Evolutionary conservation across 257 asterid genomes (phyloP).

Genomic region (Linderniella brevidens): DNA sequence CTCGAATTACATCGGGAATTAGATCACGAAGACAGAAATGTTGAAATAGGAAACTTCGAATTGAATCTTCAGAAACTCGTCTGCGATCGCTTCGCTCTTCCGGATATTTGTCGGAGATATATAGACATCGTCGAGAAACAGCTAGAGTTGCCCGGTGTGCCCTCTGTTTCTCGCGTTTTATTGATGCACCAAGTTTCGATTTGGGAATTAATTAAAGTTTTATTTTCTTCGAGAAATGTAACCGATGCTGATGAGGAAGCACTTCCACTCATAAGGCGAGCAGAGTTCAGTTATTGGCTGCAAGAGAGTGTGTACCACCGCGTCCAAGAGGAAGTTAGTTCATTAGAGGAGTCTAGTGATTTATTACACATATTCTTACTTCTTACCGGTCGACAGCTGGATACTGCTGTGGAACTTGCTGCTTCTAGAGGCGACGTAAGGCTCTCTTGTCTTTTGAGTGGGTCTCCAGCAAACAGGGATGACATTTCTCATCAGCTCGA

Average conservation of each 20-base stretch:
- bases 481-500: constrained; percentile 69
- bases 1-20: constrained; percentile 74
- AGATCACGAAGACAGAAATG: constrained; percentile 37
- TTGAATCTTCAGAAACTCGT: constrained; percentile 63
- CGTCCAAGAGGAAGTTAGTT: constrained; percentile 77
- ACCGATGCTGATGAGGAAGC: constrained; percentile 62
- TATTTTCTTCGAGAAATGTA: constrained; percentile 51
- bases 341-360: constrained; percentile 42
- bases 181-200: constrained; percentile 86
- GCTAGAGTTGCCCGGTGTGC: constrained; percentile 51
- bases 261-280: constrained; percentile 68
- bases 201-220: constrained; percentile 90
- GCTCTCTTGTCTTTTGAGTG: constrained; percentile 79
- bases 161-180: constrained; percentile 44
- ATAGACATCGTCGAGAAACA: constrained; percentile 71
- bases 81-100: constrained; percentile 44
- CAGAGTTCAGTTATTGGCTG: constrained; percentile 87
- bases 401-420: constrained; percentile 82
- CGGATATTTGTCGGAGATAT: constrained; percentile 72
- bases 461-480: constrained; percentile 46
- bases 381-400: constrained; percentile 86
- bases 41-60: constrained; percentile 39
- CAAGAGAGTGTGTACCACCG: constrained; percentile 88
- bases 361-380: constrained; percentile 76
- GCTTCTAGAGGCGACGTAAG: constrained; percentile 94